Base-by-base conservation (phyloP, 768 basidiomycete genomes). In the Tephrocybe rancida region DNA sequence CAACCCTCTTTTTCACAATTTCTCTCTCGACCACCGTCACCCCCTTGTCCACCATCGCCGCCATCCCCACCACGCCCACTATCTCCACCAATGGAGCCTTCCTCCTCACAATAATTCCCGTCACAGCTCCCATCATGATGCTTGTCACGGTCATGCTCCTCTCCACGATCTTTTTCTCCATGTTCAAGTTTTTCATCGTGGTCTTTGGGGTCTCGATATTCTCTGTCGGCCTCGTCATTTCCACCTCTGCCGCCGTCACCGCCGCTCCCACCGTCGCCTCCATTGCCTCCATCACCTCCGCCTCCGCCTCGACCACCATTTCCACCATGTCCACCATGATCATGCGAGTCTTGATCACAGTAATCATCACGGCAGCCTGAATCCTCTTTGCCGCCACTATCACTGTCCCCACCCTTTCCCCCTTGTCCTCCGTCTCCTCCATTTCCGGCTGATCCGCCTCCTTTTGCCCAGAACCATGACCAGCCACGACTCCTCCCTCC, bases 391-490 rank as follows among this genome's bases (percentile, higher is more conserved):
- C n/a, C n/a, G n/a, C n/a, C n/a, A n/a, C n/a, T n/a, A n/a, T 24
- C 24, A 14, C 37, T 26, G 5, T 39, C 11, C 2, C 44, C 45
- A 5, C 54, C 37, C 11, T 55, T 9, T 4, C 48, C 41, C 6
- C 48, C 54, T 5, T 22, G 3, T 3, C 53, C 46, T 14, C 48
- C 44, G 14, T 45, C 41, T 2, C 35, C 47, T 24, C 37, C 51
- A 16, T 53, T 24, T 0, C 46, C 50, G n/a, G 35, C 55, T 16
- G 39, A 13, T 13, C 30, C 30, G 9, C 37, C 55, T 14, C 35
- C 47, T 43, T 46, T 42, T 44, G 38, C 21, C 48, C 48, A 50
- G 21, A 30, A 43, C 46, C 41, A 42, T 22, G 39, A 25, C 52
- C 52, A 42, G 5, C 25, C 19, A 37, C 16, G 10, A 8, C 14